Percentiles rank a stretch among this genome's conserved stretches.
These are phyloP conservation scores for Aspergillus floridensis DNA, from an alignment of 2,329 filamentous ascomycete genomes.

Conservation along the genomic window DNA sequence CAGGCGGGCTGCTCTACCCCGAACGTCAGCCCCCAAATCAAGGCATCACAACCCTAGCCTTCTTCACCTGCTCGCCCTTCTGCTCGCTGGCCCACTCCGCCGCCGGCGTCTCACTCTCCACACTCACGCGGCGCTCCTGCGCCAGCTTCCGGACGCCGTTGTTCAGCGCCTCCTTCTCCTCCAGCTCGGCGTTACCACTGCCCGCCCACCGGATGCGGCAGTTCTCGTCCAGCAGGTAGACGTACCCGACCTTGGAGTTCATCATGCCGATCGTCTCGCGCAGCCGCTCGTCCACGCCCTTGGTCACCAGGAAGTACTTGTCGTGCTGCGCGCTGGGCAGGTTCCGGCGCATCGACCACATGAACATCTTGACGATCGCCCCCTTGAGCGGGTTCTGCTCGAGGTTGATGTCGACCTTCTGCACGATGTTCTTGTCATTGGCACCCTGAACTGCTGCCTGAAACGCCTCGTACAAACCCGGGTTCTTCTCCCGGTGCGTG, in stretches of 20 bases:
- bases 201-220: constrained; percentile 94
- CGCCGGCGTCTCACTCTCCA: constrained; percentile 22
- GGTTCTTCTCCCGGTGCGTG: constrained; percentile 63
- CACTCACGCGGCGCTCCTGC: constrained; percentile 36
- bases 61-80: constrained; percentile 7
- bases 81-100: constrained; percentile 18
- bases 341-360: constrained; percentile 49
- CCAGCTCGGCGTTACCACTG: constrained; percentile 53
- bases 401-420: constrained; percentile 82
- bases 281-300: constrained; percentile 55
- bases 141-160: constrained; percentile 42
- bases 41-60: constrained; percentile 21
- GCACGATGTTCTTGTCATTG: constrained; percentile 44
- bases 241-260: constrained; percentile 91
- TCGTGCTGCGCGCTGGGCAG: constrained; percentile 52
- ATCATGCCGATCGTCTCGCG: constrained; percentile 65
- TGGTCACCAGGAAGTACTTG: constrained; percentile 59
- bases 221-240: constrained; percentile 82
- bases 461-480: constrained; percentile 65
- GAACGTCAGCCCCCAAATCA: too few species aligned
- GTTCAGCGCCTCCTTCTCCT: constrained; percentile 45
- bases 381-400: constrained; percentile 73
- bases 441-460: constrained; percentile 44
- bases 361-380: constrained; percentile 56
- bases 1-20: too few species aligned